Base-by-base conservation (phyloP, 164 flowering plant species). In the Chloranthus sessilifolius region DNA sequence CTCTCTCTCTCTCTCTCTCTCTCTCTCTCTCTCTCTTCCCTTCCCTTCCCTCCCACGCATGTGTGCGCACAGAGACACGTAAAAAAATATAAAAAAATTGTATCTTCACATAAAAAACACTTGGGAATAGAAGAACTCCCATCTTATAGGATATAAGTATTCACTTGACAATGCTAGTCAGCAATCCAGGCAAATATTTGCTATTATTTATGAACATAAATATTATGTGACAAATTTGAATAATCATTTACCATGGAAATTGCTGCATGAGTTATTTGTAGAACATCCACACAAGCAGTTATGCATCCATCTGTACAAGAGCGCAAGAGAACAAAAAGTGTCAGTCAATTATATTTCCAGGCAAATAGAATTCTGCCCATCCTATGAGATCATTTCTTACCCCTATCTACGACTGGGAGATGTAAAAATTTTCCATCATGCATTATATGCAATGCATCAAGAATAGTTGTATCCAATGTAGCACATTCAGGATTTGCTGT, bases 181-280 rank as follows among this genome's bases (percentile, higher is more conserved):
- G 2, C 10, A 17, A 44, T n/a, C 48, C 0, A 42, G 14, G 23
- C 8, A 41, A 17, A 41, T 20, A n/a, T n/a, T n/a, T n/a, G n/a
- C n/a, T n/a, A n/a, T n/a, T n/a, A n/a, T n/a, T n/a, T n/a, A 0
- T 24, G 25, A 44, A 24, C 30, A 44, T n/a, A 44, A 29, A 6
- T 19, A n/a, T n/a, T n/a, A n/a, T n/a, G n/a, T n/a, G n/a, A n/a
- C n/a, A 19, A 15, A 8, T 29, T 12, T 28, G 14, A 28, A 4
- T 42, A 4, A 12, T 41, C 16, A 31, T 21, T 71, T 81, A 88
- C 98, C 98, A 92, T 76, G 36, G 98, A 88, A 51, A 92, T 82
- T 50, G 98, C 96, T 6, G 98, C 95, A 74, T 92, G 94, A 62
- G 94, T 88, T 72, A 92, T 84, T 73, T 88, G 95, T 58, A 92